Percentiles rank a stretch among this genome's conserved stretches.
Evolutionary conservation across 306 rosid species (phyloP).

Genomic region (Lablab purpureus): DNA sequence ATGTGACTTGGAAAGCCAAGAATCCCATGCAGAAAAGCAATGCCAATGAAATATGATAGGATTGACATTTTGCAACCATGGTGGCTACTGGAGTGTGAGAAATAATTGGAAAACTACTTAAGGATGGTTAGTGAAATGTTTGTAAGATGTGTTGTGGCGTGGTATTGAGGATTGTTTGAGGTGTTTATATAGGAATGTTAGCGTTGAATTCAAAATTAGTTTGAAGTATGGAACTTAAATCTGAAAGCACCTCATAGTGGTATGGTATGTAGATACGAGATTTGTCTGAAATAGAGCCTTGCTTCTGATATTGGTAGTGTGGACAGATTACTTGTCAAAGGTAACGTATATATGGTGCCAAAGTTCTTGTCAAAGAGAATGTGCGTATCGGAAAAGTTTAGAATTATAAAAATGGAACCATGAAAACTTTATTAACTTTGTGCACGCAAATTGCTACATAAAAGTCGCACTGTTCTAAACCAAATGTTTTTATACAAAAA

Average conservation of each 20-base stretch:
- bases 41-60: conserved; percentile 29
- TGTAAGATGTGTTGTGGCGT: conserved; percentile 5
- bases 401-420: background rate
- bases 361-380: background rate
- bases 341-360: too few species aligned
- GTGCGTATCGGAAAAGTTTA: background rate
- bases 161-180: background rate
- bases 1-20: conserved; percentile 42
- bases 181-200: background rate
- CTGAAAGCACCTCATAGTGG: background rate
- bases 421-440: background rate
- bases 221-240: background rate
- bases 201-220: conserved; percentile 9
- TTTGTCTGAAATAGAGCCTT: background rate
- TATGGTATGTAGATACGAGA: conserved; percentile 32
- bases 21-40: conserved; percentile 46
- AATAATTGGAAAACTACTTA: background rate
- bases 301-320: too few species aligned
- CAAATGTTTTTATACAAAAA: too few species aligned
- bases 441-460: too few species aligned
- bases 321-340: background rate
- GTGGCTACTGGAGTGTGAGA: background rate
- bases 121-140: background rate
- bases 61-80: conserved; percentile 37
- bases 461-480: too few species aligned